These are phyloP conservation scores for Pseudonitzschia pungens DNA, from an alignment of 108 stramenopile genomes.

Conservation along the genomic window DNA sequence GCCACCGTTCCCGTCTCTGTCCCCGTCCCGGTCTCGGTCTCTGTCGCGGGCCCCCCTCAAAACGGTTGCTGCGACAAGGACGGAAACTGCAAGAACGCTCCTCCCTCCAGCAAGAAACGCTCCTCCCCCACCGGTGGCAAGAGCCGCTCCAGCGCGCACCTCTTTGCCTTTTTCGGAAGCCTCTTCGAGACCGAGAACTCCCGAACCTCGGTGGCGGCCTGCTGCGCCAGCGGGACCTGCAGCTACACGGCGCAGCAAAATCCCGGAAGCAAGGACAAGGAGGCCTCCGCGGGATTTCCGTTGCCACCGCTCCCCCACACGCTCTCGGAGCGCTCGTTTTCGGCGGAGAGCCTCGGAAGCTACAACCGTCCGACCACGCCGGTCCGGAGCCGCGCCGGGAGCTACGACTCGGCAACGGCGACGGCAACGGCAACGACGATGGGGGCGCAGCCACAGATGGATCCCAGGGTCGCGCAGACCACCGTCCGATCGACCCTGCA, in stretches of 20 bases:
- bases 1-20: not conserved
- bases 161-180: not conserved
- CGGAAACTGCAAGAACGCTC: not conserved
- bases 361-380: constrained; percentile 1
- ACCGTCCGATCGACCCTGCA: not conserved
- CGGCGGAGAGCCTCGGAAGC: not conserved
- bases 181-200: not conserved
- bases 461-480: not conserved
- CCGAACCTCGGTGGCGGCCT: not conserved
- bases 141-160: not conserved
- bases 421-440: not conserved
- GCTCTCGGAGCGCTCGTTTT: not conserved
- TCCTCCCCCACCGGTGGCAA: not conserved
- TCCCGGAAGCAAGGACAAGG: no score
- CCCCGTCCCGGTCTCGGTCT: no score
- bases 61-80: not conserved
- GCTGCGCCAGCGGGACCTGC: constrained; percentile 1
- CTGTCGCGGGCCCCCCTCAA: not conserved
- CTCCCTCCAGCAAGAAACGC: not conserved
- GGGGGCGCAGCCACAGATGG: not conserved
- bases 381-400: not conserved
- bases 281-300: no score
- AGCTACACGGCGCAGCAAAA: not conserved
- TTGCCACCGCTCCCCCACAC: not conserved
- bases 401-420: not conserved